Percentiles rank a stretch among this genome's conserved stretches.
phyloP scores from a whole-genome alignment of 139 green algal species.

The Choricystis sp. region DNA sequence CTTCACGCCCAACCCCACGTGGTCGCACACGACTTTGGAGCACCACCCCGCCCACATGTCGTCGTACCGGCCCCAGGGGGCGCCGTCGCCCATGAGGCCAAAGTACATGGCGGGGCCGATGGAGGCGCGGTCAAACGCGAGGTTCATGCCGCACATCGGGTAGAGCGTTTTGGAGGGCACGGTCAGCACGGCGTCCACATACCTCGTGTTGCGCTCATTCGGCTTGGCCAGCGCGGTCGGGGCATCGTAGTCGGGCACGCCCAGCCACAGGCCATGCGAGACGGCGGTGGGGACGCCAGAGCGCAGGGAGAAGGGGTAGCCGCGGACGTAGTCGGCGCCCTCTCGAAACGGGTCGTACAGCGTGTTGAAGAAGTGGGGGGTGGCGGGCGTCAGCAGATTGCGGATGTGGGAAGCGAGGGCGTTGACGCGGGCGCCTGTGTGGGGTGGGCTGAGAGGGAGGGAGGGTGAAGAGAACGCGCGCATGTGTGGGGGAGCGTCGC shows the following conservation, averaged over 20 bases:
- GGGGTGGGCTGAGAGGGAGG: neutral
- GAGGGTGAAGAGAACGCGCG: neutral
- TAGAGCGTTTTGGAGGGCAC: constrained; percentile 42
- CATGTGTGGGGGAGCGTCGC: neutral
- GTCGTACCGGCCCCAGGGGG: constrained; percentile 67
- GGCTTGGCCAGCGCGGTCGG: constrained; percentile 36
- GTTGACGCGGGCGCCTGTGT: constrained; percentile 5
- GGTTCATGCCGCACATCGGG: constrained; percentile 79
- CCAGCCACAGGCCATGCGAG: constrained; percentile 28
- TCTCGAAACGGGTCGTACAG: constrained; percentile 14
- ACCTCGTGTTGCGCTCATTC: constrained; percentile 24
- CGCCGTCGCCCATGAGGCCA: constrained; percentile 66
- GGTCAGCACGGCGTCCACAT: constrained; percentile 32
- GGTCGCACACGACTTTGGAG: constrained; percentile 35
- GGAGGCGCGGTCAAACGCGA: constrained; percentile 54
- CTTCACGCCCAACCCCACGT: neutral
- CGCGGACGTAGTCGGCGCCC: constrained; percentile 28
- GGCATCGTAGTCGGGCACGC: constrained; percentile 35
- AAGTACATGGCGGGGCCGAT: constrained; percentile 75
- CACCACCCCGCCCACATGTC: constrained; percentile 87
- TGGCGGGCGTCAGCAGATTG: constrained; percentile 5
- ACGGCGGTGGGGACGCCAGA: constrained; percentile 23
- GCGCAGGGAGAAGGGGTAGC: constrained; percentile 51
- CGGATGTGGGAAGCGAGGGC: neutral
- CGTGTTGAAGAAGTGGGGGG: constrained; percentile 30